Evolutionary conservation across 2,329 filamentous ascomycete genomes (phyloP), one percentile per base, ranked within the genome.

Genomic region (Colletotrichum tanaceti): DNA sequence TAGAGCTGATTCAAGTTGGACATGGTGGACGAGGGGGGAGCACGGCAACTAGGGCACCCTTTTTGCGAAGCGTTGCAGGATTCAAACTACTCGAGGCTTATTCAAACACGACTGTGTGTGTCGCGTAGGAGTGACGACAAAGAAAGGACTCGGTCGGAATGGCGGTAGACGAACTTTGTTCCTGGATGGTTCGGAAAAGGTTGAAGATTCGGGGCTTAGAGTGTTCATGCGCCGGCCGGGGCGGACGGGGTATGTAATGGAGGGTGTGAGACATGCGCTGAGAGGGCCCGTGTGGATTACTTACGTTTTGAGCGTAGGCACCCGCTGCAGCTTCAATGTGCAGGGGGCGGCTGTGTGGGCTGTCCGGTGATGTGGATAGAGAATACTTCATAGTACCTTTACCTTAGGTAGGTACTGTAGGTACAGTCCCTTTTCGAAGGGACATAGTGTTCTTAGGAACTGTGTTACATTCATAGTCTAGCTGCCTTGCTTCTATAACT

Each of bases 1-100:
- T 94, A 93, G 73, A 98, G 90, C 80, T 98, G 94, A 76, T 89
- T 90, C 46, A 87, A 81, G 73, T 86, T 90, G 71, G 85, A 82
- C 86, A 87, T 87, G 75, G 70, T 76, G 72, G 65, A 49, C 38
- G 47, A 3, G 24, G 20, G 3, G 49, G 28, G 44, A 47, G 28
- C 7, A 32, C 7, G 20, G 22, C 4, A 22, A 14, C 35, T 9
- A 28, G 53, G 14, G 11, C 39, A 13, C 57, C n/a, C 43, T 43
- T 43, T 18, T 24, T 35, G 39, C 59, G 28, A 46, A 9, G 58
- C 7, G 2, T 20, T 43, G 35, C 18, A 18, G 22, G 20, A 46
- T n/a, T 47, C 5, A 24, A 32, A 22, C 32, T 38, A 41, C 13
- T 35, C 20, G 5, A 5, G 22, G 18, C n/a, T 53, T 43, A 24